Evolutionary conservation across 345 rosid genomes (phyloP), one percentile per base, ranked within the genome.

Genomic region (Linum tenue): DNA sequence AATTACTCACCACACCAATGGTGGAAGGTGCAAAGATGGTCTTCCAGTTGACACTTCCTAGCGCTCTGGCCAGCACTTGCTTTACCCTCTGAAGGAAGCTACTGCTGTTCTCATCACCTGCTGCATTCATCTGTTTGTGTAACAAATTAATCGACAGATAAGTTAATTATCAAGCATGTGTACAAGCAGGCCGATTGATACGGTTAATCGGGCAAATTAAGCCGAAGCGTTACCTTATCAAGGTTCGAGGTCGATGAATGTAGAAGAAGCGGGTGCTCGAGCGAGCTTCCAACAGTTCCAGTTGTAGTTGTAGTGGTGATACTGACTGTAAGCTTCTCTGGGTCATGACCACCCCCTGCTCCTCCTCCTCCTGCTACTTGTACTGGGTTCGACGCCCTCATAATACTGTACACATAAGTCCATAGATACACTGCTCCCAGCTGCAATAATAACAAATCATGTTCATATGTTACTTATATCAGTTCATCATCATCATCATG

Each of bases 381-480:
- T 44, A 39, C 48, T 39, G 37, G 86, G 76, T 58, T 44, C 11
- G 76, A 75, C 50, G 78, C 37, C 64, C 89, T 56, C 77, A 85
- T 78, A 56, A 85, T 72, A 65, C 70, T 70, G 75, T 78, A 85
- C 31, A 81, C 82, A 41, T 79, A 85, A 66, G 87, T 66, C 91
- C 91, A 87, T 56, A 81, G 64, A 70, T 67, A 83, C 53, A 87
- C 70, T 53, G 87, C 90, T 69, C 90, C 95, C 62, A 83, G 39
- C 90, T 87, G 63, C 64, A 17, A 39, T 40, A 5, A 67, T 37
- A 66, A 51, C 14, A 39, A 37, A 37, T 17, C 42, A 72, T 36
- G 7, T 17, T 8, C 37, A 5, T 22, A 57, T 16, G 2, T 17
- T 2, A 12, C 5, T 9, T 5, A 6, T 16, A 36, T 17, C 5